Percentiles rank a stretch among this genome's conserved stretches.
phyloP scores from a whole-genome alignment of 495 filamentous ascomycete species.

The Lasiosphaeria ovina region DNA sequence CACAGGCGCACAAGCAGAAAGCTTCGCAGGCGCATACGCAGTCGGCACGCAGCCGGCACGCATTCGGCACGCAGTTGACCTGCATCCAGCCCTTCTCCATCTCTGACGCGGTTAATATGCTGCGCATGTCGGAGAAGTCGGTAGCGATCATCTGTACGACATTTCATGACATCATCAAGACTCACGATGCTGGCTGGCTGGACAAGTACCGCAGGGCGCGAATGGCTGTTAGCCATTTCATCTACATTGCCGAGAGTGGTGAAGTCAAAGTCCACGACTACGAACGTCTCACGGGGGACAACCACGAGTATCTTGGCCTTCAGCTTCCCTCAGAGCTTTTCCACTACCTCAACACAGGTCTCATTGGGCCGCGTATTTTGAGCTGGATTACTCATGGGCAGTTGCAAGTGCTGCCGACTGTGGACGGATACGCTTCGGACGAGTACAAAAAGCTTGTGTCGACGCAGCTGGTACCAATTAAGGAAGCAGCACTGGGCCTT shows the following conservation, averaged over 20 bases:
- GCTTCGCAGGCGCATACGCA: no score
- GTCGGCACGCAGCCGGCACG: no score
- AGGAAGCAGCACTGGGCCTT: conserved; percentile 71
- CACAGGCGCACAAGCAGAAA: no score
- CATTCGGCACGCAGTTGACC: no score
- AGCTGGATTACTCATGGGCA: conserved; percentile 78
- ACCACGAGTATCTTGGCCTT: conserved; percentile 84
- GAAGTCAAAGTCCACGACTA: conserved; percentile 68
- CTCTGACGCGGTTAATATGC: conserved; percentile 67
- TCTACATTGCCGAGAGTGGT: conserved; percentile 72
- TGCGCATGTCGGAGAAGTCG: conserved; percentile 62
- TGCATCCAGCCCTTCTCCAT: conserved; percentile 57
- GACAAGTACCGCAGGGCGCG: conserved; percentile 81
- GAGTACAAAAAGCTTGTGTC: conserved; percentile 80
- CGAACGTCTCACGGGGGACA: conserved; percentile 69
- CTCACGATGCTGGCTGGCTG: conserved; percentile 69
- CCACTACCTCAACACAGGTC: conserved; percentile 80
- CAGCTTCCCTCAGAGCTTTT: conserved; percentile 90
- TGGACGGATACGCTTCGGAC: conserved; percentile 75
- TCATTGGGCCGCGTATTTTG: conserved; percentile 75
- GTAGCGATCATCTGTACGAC: conserved; percentile 64
- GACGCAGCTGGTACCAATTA: conserved; percentile 64
- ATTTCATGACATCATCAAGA: conserved; percentile 67
- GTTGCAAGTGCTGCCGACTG: conserved; percentile 68
- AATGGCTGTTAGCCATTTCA: conserved; percentile 83